These are phyloP conservation scores for Hibiscus syriacus DNA, from an alignment of 345 rosid species.

Conservation along the genomic window DNA sequence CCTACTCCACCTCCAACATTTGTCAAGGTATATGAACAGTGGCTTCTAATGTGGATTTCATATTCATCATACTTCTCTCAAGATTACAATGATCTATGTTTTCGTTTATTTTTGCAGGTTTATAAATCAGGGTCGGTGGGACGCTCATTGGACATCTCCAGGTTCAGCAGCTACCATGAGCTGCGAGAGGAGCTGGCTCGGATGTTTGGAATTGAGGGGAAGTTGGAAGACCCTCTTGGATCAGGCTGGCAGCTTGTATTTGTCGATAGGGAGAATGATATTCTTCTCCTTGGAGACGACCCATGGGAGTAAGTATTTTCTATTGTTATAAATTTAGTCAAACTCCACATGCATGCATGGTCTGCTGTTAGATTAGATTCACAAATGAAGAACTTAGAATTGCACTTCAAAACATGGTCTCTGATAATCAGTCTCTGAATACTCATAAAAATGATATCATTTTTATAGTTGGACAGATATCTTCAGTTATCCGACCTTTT, in stretches of 20 bases:
- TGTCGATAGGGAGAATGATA: conserved; percentile 83
- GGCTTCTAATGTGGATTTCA: not conserved
- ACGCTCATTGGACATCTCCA: conserved; percentile 79
- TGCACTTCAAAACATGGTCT: too few species aligned
- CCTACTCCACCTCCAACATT: conserved; percentile 33
- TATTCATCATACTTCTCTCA: not conserved
- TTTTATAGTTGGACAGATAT: too few species aligned
- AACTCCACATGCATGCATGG: not conserved
- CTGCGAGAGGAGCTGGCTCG: conserved; percentile 77
- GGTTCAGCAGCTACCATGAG: conserved; percentile 82
- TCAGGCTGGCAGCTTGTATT: conserved; percentile 99
- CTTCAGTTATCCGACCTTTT: too few species aligned
- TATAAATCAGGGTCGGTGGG: conserved; percentile 74
- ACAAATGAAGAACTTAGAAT: too few species aligned
- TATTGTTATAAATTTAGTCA: not conserved
- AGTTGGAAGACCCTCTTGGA: conserved; percentile 73
- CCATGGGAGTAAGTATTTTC: conserved; percentile 68
- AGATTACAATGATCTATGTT: not conserved
- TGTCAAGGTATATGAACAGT: conserved; percentile 44
- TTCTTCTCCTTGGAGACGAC: conserved; percentile 89
- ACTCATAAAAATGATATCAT: too few species aligned
- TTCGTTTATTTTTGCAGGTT: conserved; percentile 36
- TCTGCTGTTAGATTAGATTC: too few species aligned
- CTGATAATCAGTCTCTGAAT: too few species aligned
- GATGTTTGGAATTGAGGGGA: conserved; percentile 81